Percentiles rank a stretch among this genome's conserved stretches.
phyloP scores from a whole-genome alignment of 331 rosid genomes.

The Quercus lobata region DNA sequence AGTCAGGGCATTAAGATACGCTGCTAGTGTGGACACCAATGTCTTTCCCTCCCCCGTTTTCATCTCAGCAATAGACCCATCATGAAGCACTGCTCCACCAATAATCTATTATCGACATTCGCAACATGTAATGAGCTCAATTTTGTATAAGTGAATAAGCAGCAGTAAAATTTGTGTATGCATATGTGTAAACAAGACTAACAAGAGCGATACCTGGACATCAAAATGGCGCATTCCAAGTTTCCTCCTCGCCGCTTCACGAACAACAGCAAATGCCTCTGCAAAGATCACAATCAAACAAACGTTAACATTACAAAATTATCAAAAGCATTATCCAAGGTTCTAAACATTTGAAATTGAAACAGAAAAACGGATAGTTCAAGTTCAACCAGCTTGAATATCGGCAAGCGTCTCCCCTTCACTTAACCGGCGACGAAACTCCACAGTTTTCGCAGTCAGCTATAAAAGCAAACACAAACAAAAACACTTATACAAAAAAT shows the following conservation, averaged over 20 bases:
- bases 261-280: constrained; percentile 98
- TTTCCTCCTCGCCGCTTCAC: constrained; percentile 90
- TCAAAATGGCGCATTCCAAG: constrained; percentile 99
- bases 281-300: constrained; percentile 14
- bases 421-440: constrained; percentile 63
- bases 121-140: constrained; percentile 12
- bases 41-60: constrained; percentile 98
- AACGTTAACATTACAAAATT: not conserved
- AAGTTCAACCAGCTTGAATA: constrained; percentile 77
- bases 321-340: not conserved
- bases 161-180: not conserved
- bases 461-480: constrained; percentile 7
- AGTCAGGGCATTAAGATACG: constrained; percentile 88
- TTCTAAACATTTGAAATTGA: not conserved
- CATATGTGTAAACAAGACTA: not conserved
- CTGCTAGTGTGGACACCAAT: constrained; percentile 86
- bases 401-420: constrained; percentile 73
- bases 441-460: constrained; percentile 65
- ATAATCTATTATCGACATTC: constrained; percentile 55
- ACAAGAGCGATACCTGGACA: constrained; percentile 65
- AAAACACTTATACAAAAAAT: not conserved
- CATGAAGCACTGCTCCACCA: constrained; percentile 98
- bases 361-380: not conserved
- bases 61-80: constrained; percentile 98
- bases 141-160: not conserved